These are phyloP conservation scores for Ananas comosus DNA, from an alignment of 176 grass and related monocot genomes.

Conservation along the genomic window DNA sequence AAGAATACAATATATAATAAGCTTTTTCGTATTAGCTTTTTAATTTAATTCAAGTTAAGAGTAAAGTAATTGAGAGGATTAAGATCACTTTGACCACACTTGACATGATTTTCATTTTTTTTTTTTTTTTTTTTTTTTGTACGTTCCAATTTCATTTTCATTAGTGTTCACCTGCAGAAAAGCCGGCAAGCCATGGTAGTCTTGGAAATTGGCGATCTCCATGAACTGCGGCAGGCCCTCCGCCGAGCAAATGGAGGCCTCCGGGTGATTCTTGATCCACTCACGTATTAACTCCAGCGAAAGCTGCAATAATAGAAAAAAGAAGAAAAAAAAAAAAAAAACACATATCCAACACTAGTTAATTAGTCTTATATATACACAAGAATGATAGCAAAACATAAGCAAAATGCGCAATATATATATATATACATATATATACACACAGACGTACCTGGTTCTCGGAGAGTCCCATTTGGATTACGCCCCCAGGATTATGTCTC, in stretches of 20 bases:
- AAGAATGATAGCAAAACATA: neutral
- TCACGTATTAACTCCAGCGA: slow-evolving; percentile 59
- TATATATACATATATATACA: too few species aligned
- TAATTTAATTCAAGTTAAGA: too few species aligned
- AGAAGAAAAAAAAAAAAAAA: neutral
- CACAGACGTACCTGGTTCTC: slow-evolving; percentile 47
- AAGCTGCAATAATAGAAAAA: slow-evolving; percentile 30
- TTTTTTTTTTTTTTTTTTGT: too few species aligned
- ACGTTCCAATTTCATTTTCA: neutral
- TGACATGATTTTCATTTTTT: too few species aligned
- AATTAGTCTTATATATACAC: too few species aligned
- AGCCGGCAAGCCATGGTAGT: slow-evolving; percentile 71
- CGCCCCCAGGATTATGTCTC: slow-evolving; percentile 29
- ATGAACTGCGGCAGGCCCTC: slow-evolving; percentile 50
- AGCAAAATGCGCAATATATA: too few species aligned
- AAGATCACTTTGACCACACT: too few species aligned
- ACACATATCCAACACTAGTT: neutral
- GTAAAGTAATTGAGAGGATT: too few species aligned
- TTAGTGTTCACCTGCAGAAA: slow-evolving; percentile 46
- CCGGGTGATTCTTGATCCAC: slow-evolving; percentile 60
- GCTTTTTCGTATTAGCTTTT: too few species aligned
- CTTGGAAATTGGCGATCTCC: slow-evolving; percentile 75
- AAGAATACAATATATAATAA: too few species aligned
- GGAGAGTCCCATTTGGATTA: slow-evolving; percentile 96
- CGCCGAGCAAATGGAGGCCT: slow-evolving; percentile 80